These are phyloP conservation scores for Nidularia pulvinata DNA, from an alignment of 768 basidiomycete species.

Conservation along the genomic window DNA sequence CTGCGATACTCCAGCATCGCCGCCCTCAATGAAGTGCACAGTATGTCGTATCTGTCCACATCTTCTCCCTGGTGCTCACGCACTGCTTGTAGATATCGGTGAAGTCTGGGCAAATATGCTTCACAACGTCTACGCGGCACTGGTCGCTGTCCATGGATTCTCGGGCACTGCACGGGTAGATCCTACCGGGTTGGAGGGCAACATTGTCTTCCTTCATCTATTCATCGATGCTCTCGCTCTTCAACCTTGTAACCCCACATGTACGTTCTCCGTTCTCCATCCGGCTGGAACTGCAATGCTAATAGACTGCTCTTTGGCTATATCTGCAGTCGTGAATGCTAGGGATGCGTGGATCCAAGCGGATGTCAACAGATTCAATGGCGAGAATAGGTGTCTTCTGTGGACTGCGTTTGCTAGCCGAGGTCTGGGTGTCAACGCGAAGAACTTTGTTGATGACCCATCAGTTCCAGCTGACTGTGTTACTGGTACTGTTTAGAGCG, in stretches of 20 bases:
- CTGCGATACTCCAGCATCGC: constrained; percentile 28
- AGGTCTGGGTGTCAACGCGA: constrained; percentile 24
- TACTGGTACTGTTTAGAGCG: no score
- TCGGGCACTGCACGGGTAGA: constrained; percentile 25
- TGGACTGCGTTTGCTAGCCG: constrained; percentile 39
- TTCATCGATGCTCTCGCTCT: constrained; percentile 39
- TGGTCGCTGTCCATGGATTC: constrained; percentile 18
- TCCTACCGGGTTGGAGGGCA: constrained; percentile 29
- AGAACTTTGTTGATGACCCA: constrained; percentile 1
- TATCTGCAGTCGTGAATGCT: constrained; percentile 21
- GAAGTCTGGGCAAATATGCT: constrained; percentile 40
- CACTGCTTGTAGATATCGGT: no score
- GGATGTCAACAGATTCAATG: constrained; percentile 32
- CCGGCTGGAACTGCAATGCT: no score
- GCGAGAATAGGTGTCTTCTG: constrained; percentile 31
- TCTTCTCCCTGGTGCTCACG: no score
- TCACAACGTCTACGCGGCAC: constrained; percentile 22
- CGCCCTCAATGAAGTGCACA: constrained; percentile 30
- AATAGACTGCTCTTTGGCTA: no score
- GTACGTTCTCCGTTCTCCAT: no score
- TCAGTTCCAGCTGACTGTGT: constrained; percentile 5
- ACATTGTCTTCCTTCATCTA: constrained; percentile 36
- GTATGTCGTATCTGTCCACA: no score
- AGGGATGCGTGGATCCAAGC: constrained; percentile 41
- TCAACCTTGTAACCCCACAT: constrained; percentile 36